These are phyloP conservation scores for Cicer arietinum DNA, from an alignment of 306 rosid genomes.

Conservation along the genomic window DNA sequence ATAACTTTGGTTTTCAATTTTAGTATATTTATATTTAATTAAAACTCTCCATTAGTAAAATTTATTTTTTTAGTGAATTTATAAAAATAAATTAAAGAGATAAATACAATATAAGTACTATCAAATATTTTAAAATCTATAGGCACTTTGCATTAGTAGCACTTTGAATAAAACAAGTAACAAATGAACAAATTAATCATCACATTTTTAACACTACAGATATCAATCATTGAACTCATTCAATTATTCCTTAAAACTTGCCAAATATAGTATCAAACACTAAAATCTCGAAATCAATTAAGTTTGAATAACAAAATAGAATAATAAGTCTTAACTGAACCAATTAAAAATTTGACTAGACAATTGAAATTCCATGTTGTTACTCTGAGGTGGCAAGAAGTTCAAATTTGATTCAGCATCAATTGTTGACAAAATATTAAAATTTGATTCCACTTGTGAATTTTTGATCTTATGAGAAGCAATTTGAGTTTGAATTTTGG, in stretches of 20 bases:
- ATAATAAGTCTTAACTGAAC: slow-evolving; percentile 28
- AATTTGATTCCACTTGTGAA: background rate
- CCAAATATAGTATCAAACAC: background rate
- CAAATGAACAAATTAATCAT: background rate
- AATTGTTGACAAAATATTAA: too few relatives aligned
- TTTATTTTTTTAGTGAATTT: too few relatives aligned
- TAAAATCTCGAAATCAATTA: slow-evolving; percentile 1
- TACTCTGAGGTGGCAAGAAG: slow-evolving; percentile 43
- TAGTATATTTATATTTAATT: too few relatives aligned
- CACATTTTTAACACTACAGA: slow-evolving; percentile 13
- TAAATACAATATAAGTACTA: too few relatives aligned
- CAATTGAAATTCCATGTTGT: slow-evolving; percentile 30
- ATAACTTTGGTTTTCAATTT: too few relatives aligned
- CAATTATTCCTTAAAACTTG: background rate
- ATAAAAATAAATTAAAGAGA: too few relatives aligned
- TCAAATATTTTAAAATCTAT: too few relatives aligned
- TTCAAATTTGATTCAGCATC: slow-evolving; percentile 20
- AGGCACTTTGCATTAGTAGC: too few relatives aligned
- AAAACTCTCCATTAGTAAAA: too few relatives aligned
- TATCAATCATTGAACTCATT: background rate
- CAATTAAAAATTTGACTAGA: slow-evolving; percentile 38
- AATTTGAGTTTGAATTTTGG: slow-evolving; percentile 58
- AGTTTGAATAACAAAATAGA: background rate
- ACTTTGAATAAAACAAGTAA: background rate
- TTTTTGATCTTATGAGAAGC: slow-evolving; percentile 43